Evolutionary conservation across 176 grass and related monocot genomes (phyloP), one percentile per base, ranked within the genome.

Genomic region (Zizania latifolia): DNA sequence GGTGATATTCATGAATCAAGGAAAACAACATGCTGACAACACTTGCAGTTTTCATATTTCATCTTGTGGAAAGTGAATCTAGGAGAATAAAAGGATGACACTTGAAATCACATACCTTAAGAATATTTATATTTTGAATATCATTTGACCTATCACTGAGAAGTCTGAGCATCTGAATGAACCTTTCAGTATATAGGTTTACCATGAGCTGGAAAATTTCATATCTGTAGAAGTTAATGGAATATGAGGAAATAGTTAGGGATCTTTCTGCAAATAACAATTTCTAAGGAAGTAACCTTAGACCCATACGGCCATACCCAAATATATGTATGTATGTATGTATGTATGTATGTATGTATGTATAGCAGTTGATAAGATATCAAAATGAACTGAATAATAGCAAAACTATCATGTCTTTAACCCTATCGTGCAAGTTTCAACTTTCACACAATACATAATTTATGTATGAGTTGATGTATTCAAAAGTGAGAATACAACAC

Each of bases 171-270:
- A 99, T 95, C 74, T 95, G 96, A 69, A 92, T 88, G 54, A 92
- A 99, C 72, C 89, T 95, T 77, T 95, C 96, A 0, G 89, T 95
- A 69, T 99, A 99, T 64, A 99, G 87, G 85, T 99, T 99, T 68
- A 99, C 89, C 85, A 92, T 86, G 74, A 95, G 92, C 80, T 99
- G 96, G 87, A 95, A 99, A 82, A 99, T 95, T 81, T 95, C 96
- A 72, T 99, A 99, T 90, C 96, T 99, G 75, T 58, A 72, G 62
- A 17, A 43, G 41, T 73, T 65, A 73, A 40, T 62, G 31, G 14
- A 77, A 43, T 22, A 57, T 68, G 82, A 19, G 45, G 51, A 74
- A 69, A 61, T 24, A 61, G 38, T 27, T 62, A 70, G 14, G 26
- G 41, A 71, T 45, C 23, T 46, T 56, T 75, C 40, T 53, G 2